Conservation (phyloP, 2,329 filamentous ascomycete species). For the Trichoderma atrobrunneum region DNA sequence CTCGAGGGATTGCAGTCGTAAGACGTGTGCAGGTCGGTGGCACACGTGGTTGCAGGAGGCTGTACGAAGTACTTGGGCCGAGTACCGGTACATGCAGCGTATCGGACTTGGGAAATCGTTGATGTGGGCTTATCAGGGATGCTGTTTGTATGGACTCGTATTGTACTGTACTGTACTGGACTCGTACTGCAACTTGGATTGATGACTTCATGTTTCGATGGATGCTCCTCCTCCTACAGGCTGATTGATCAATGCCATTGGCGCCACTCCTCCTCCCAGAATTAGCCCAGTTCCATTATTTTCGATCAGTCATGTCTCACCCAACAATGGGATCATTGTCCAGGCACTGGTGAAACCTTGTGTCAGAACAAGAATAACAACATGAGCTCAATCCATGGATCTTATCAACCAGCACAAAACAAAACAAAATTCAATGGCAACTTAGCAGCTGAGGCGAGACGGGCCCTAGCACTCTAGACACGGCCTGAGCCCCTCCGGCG, state of each 20-base stretch:
- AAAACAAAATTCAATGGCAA: neutral
- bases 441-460: neutral
- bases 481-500: neutral
- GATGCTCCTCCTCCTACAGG: too few relatives aligned
- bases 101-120: neutral
- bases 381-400: neutral
- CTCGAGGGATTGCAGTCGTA: constrained; percentile 5
- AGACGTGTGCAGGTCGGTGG: constrained; percentile 1
- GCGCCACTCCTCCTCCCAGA: neutral
- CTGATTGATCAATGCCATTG: neutral
- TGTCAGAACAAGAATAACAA: neutral
- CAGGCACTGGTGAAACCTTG: neutral
- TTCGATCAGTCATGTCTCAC: neutral
- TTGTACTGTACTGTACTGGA: neutral
- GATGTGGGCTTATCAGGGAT: neutral
- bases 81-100: constrained; percentile 3
- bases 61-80: neutral
- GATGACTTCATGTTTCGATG: too few relatives aligned
- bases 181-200: neutral
- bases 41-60: constrained; percentile 9
- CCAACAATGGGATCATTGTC: constrained; percentile 5
- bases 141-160: neutral
- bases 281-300: neutral
- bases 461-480: neutral
- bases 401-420: neutral